Percentiles rank a stretch among this genome's conserved stretches.
These are phyloP conservation scores for Chlamydomonas asymmetrica DNA, from an alignment of 139 green algal genomes.

Conservation along the genomic window DNA sequence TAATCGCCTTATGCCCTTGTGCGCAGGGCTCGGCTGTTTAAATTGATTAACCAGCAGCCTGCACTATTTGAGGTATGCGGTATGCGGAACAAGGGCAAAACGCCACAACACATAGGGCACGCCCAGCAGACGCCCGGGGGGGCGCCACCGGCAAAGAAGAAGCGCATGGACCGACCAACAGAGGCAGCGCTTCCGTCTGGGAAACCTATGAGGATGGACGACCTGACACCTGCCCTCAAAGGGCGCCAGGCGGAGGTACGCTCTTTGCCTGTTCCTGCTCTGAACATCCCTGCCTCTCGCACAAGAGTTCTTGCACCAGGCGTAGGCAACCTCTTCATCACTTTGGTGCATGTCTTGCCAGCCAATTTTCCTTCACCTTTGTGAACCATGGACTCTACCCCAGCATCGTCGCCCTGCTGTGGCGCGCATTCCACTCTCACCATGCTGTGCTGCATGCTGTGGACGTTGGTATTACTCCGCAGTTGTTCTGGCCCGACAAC, in stretches of 20 bases:
- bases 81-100: conserved; percentile 28
- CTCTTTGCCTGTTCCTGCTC: not conserved
- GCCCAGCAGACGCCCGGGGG: not conserved
- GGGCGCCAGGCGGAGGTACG: conserved; percentile 78
- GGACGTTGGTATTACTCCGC: not conserved
- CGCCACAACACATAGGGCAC: not conserved
- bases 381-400: too few species aligned
- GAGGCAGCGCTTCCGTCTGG: conserved; percentile 25
- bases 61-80: conserved; percentile 68
- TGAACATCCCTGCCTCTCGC: too few species aligned
- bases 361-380: too few species aligned
- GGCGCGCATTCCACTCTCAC: too few species aligned
- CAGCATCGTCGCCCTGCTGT: too few species aligned
- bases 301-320: too few species aligned
- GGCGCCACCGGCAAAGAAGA: conserved; percentile 20
- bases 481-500: conserved; percentile 93
- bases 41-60: conserved; percentile 56
- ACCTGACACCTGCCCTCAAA: conserved; percentile 61
- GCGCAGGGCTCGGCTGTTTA: conserved; percentile 60
- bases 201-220: conserved; percentile 24
- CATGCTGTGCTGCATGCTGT: too few species aligned
- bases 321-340: too few species aligned
- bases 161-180: conserved; percentile 27
- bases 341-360: too few species aligned
- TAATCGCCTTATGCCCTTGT: not conserved